Conservation (phyloP, 2,329 filamentous ascomycete genomes). For the Colletotrichum chrysophilum region DNA sequence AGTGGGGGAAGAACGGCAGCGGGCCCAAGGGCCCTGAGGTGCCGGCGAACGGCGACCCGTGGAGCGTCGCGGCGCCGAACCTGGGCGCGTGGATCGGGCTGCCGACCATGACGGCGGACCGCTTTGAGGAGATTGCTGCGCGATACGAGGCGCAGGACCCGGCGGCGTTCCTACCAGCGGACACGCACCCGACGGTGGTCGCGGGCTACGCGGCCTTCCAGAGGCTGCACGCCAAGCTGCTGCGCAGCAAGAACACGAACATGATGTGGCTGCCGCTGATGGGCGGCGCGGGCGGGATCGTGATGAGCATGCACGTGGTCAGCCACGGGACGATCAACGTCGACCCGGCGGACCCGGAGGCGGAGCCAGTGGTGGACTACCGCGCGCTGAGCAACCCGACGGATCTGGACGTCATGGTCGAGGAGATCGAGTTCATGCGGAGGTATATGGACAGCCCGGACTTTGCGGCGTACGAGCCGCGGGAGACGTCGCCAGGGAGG, state of each 20-base stretch:
- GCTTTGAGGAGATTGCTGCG: conserved; percentile 22
- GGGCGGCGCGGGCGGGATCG: conserved; percentile 22
- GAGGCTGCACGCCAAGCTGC: conserved; percentile 12
- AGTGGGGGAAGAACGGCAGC: conserved; percentile 3
- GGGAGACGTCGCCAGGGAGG: conserved; percentile 21
- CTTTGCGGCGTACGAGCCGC: conserved; percentile 21
- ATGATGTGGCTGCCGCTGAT: not conserved
- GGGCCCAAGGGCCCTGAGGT: not conserved
- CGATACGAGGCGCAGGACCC: conserved; percentile 22
- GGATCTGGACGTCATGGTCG: conserved; percentile 27
- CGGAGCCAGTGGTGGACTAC: conserved; percentile 28
- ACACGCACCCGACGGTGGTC: conserved; percentile 22
- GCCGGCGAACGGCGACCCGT: not conserved
- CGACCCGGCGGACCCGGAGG: conserved; percentile 22
- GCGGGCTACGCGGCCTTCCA: conserved; percentile 46
- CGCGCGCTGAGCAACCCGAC: conserved; percentile 27
- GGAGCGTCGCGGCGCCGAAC: conserved; percentile 21
- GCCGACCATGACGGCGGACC: conserved; percentile 18
- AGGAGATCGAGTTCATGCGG: conserved; percentile 30
- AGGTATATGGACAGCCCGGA: conserved; percentile 22
- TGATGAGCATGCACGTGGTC: conserved; percentile 26
- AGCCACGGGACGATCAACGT: conserved; percentile 26
- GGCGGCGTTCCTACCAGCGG: conserved; percentile 18
- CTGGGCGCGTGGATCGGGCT: conserved; percentile 26
- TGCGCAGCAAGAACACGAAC: conserved; percentile 23